These are phyloP conservation scores for Spinellus fusiger DNA, from an alignment of 192 early-diverging fungal species.

Conservation along the genomic window DNA sequence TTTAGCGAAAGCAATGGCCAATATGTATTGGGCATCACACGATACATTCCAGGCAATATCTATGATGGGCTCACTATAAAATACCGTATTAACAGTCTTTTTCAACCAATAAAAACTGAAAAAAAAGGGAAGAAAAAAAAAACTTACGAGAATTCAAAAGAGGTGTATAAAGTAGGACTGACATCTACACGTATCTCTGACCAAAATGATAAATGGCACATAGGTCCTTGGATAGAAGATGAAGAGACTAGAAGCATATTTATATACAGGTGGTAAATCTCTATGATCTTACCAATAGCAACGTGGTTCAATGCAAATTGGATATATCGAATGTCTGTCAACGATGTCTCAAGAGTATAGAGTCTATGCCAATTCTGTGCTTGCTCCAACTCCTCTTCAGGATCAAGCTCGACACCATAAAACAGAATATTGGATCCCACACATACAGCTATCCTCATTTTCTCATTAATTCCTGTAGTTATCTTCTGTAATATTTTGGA, in stretches of 20 bases:
- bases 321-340: background rate
- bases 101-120: background rate
- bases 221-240: background rate
- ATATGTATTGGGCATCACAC: slow-evolving; percentile 66
- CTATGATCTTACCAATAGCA: slow-evolving; percentile 1
- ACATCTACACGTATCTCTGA: slow-evolving; percentile 19
- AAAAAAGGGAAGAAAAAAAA: background rate
- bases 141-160: slow-evolving; percentile 18
- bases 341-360: slow-evolving; percentile 3
- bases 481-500: slow-evolving; percentile 10
- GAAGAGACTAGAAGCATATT: background rate
- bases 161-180: background rate
- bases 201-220: slow-evolving; percentile 16
- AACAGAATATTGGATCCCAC: background rate
- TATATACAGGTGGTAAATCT: background rate
- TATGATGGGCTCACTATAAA: slow-evolving; percentile 40
- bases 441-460: background rate
- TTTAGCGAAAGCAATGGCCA: slow-evolving; percentile 54
- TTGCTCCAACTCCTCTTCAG: background rate
- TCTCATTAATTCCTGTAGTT: background rate
- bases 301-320: background rate
- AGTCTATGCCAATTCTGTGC: background rate
- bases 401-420: slow-evolving; percentile 1
- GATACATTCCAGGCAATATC: slow-evolving; percentile 69
- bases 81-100: background rate